A percentile compares a stretch with the other conserved stretches of the same genome.
phyloP scores from a whole-genome alignment of 345 rosid species.

The Balakata baccata region DNA sequence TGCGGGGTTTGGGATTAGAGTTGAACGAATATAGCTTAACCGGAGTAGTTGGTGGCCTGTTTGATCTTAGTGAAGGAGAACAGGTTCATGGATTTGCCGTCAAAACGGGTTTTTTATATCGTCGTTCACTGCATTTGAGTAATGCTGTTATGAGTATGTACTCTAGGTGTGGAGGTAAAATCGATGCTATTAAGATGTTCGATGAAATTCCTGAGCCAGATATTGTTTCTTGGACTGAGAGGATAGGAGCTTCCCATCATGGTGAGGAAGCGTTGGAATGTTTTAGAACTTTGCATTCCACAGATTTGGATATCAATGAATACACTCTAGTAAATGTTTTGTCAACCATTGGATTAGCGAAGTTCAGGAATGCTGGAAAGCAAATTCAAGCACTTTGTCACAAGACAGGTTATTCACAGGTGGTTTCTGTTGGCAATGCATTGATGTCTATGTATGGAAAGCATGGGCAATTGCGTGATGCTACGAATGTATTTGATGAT shows the following conservation, averaged over 20 bases:
- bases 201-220: conserved; percentile 46
- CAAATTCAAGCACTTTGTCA: conserved; percentile 42
- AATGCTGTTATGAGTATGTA: conserved; percentile 43
- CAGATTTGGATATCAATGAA: conserved; percentile 28
- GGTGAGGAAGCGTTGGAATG: conserved; percentile 30
- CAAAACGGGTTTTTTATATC: conserved; percentile 34
- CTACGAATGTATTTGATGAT: conserved; percentile 30
- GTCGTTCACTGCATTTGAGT: conserved; percentile 33
- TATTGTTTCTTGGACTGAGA: conserved; percentile 43
- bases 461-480: conserved; percentile 27
- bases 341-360: conserved; percentile 25
- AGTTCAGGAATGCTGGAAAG: conserved; percentile 22
- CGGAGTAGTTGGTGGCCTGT: conserved; percentile 33
- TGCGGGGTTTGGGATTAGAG: conserved; percentile 34
- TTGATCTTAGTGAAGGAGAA: conserved; percentile 35
- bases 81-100: conserved; percentile 41
- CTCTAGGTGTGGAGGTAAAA: conserved; percentile 24
- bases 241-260: conserved; percentile 37
- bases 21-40: conserved; percentile 43
- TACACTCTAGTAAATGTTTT: conserved; percentile 35
- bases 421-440: conserved; percentile 39
- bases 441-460: conserved; percentile 36
- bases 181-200: conserved; percentile 31
- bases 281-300: conserved; percentile 23
- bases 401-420: conserved; percentile 28